Conservation (phyloP, 1,284 basidiomycete species). For the Ceratorhiza oryzae-sativae region DNA sequence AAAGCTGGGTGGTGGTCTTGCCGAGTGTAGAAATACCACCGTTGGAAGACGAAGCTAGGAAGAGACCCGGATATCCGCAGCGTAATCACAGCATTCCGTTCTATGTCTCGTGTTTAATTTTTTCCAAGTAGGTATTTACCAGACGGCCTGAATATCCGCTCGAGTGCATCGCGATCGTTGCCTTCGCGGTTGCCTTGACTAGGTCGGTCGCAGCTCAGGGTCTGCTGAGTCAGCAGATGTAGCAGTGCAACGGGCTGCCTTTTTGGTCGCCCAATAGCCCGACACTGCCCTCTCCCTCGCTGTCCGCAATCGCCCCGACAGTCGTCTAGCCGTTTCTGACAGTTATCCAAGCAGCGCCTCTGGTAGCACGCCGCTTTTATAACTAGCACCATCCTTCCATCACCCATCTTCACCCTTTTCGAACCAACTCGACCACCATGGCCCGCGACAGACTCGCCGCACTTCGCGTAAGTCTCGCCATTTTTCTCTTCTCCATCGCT, state of each 20-base stretch:
- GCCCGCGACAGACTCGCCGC: conserved; percentile 83
- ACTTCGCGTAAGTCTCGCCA: conserved; percentile 76
- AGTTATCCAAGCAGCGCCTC: conserved; percentile 31
- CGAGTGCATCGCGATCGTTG: too few species aligned
- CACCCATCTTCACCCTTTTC: background rate
- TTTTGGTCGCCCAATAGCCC: background rate
- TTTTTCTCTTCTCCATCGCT: background rate
- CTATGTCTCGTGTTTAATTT: background rate
- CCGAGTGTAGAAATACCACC: conserved; percentile 2
- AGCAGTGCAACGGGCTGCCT: conserved; percentile 9
- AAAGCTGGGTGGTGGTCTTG: background rate
- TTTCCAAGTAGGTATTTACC: too few species aligned
- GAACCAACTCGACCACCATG: conserved; percentile 56
- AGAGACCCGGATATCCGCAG: background rate
- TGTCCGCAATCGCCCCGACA: conserved; percentile 10
- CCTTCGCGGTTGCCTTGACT: background rate
- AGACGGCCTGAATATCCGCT: too few species aligned
- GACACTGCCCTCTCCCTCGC: conserved; percentile 10
- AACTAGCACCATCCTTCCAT: background rate
- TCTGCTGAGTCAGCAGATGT: conserved; percentile 17
- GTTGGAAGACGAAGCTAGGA: background rate
- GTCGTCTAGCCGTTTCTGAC: too few species aligned
- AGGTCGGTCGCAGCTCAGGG: background rate
- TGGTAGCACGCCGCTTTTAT: conserved; percentile 36
- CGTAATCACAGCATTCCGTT: background rate